phyloP scores from a whole-genome alignment of 2,329 filamentous ascomycete genomes.

The Penicillium sp. region DNA sequence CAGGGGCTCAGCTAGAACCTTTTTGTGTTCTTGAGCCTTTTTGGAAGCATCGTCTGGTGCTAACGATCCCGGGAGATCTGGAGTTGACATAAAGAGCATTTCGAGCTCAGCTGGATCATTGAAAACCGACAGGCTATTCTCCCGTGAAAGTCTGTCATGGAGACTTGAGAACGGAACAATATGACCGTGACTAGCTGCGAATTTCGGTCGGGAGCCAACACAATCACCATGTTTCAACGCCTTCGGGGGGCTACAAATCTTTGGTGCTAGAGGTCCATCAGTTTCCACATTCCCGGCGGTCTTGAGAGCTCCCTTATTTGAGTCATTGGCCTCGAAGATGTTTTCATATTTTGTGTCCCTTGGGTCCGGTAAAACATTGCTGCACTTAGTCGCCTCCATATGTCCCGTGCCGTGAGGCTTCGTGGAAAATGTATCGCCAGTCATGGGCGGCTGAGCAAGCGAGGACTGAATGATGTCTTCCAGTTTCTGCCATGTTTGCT shows the following conservation, averaged over 20 bases:
- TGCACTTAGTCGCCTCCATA: background rate
- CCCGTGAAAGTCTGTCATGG: conserved; percentile 16
- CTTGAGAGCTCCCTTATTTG: background rate
- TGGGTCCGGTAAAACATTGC: background rate
- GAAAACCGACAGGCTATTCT: conserved; percentile 11
- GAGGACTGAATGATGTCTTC: conserved; percentile 12
- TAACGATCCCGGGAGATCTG: background rate
- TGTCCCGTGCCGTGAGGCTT: background rate
- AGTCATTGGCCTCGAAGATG: background rate
- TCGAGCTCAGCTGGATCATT: conserved; percentile 24
- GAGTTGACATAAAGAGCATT: conserved; percentile 21
- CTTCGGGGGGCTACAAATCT: background rate
- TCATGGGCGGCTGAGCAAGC: background rate
- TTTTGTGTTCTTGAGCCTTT: background rate
- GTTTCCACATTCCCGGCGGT: background rate
- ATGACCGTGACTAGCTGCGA: background rate
- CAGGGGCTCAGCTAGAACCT: background rate
- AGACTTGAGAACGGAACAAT: conserved; percentile 32
- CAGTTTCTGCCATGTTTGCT: conserved; percentile 16
- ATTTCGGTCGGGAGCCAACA: conserved; percentile 1
- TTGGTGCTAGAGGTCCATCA: background rate
- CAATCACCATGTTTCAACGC: background rate
- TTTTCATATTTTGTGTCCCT: background rate
- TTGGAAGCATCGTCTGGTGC: background rate
- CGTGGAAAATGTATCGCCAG: background rate